phyloP scores from a whole-genome alignment of 306 rosid genomes.

The Castanea sativa region DNA sequence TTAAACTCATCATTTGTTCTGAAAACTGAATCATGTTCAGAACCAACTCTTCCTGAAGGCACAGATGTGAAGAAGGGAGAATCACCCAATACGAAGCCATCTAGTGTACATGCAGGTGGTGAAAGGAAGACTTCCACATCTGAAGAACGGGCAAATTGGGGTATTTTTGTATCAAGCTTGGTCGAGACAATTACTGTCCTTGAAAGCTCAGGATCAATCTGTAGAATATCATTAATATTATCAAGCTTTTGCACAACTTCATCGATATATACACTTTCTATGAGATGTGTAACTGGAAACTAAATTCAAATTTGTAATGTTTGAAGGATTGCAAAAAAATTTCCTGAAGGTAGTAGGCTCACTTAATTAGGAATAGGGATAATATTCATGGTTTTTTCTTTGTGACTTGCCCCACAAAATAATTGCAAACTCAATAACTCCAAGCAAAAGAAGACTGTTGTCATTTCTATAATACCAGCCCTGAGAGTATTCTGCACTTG shows the following conservation, averaged over 20 bases:
- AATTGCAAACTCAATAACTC: neutral
- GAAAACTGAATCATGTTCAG: slow-evolving; percentile 62
- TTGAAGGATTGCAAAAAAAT: neutral
- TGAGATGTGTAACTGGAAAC: too few species aligned
- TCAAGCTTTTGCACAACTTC: neutral
- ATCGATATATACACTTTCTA: neutral
- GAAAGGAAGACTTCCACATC: slow-evolving; percentile 95
- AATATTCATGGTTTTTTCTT: neutral
- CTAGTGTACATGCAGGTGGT: slow-evolving; percentile 81
- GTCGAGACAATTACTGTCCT: slow-evolving; percentile 93
- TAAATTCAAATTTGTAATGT: neutral
- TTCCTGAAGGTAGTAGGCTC: neutral
- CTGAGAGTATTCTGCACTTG: neutral
- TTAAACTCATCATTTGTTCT: slow-evolving; percentile 85
- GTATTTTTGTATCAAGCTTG: slow-evolving; percentile 92
- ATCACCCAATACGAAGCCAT: slow-evolving; percentile 83
- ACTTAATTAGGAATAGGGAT: neutral
- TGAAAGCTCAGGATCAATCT: slow-evolving; percentile 92
- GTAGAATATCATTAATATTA: slow-evolving; percentile 10
- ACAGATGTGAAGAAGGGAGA: slow-evolving; percentile 97
- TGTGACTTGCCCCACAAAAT: neutral
- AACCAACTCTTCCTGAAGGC: slow-evolving; percentile 96
- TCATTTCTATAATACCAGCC: neutral
- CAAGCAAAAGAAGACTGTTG: neutral
- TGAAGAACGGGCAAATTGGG: slow-evolving; percentile 88